These are phyloP conservation scores for Trichomonas gallinae DNA, from an alignment of 208 protist species.

Conservation along the genomic window DNA sequence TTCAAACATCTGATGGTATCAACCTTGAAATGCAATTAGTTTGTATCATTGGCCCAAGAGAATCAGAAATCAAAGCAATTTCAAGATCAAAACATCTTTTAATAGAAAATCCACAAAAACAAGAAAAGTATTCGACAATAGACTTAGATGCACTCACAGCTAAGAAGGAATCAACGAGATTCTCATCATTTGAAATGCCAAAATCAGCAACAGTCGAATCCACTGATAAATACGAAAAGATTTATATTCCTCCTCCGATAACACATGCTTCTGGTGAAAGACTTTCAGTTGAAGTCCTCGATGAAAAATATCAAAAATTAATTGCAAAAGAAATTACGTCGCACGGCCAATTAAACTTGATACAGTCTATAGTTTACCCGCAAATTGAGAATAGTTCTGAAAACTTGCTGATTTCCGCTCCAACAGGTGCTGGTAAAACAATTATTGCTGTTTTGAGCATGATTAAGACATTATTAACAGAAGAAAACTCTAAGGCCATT, in stretches of 20 bases:
- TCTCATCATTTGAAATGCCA: not conserved
- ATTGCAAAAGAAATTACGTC: not conserved
- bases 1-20: not conserved
- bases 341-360: conserved; percentile 75
- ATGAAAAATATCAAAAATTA: not conserved
- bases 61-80: not conserved
- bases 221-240: not conserved
- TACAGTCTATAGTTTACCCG: conserved; percentile 74
- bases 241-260: not conserved
- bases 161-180: not conserved
- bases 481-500: conserved; percentile 81
- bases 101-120: not conserved
- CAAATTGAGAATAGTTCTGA: conserved; percentile 77
- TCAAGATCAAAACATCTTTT: not conserved
- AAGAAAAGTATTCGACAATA: not conserved
- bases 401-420: conserved; percentile 89
- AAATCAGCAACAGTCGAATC: not conserved
- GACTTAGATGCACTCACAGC: not conserved
- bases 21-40: not conserved
- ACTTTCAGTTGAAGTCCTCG: not conserved
- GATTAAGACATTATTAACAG: conserved; percentile 63
- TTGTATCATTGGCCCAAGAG: not conserved
- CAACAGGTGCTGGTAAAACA: conserved; percentile 98
- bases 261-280: not conserved
- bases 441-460: conserved; percentile 98